phyloP scores from a whole-genome alignment of 768 basidiomycete species.

The Podaxis sp. region DNA sequence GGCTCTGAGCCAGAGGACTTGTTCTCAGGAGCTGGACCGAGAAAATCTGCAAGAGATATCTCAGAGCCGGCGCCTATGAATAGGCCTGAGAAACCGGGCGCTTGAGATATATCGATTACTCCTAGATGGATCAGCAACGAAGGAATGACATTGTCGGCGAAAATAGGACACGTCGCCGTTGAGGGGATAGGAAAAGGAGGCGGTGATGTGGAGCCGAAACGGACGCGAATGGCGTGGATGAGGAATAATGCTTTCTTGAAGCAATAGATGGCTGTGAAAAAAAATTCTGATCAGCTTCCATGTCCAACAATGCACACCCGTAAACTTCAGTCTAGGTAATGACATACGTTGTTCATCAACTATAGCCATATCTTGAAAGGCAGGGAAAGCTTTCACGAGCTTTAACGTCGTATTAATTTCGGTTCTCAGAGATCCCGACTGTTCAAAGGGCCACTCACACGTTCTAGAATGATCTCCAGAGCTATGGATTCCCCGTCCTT shows the following conservation, averaged over 20 bases:
- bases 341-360: conserved; percentile 64
- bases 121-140: conserved; percentile 80
- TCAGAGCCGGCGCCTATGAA: conserved; percentile 50
- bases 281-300: conserved; percentile 1
- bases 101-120: conserved; percentile 63
- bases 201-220: conserved; percentile 58
- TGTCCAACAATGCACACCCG: neutral
- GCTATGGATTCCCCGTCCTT: conserved; percentile 11
- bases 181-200: conserved; percentile 63
- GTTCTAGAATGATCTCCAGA: conserved; percentile 57
- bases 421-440: neutral
- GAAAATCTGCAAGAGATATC: conserved; percentile 37
- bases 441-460: conserved; percentile 40
- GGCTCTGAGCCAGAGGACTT: neutral
- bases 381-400: conserved; percentile 78
- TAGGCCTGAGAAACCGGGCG: conserved; percentile 40
- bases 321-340: neutral
- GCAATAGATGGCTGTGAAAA: conserved; percentile 68
- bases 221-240: conserved; percentile 63
- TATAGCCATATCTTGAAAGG: conserved; percentile 74
- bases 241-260: conserved; percentile 91
- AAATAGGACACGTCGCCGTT: conserved; percentile 60
- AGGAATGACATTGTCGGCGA: conserved; percentile 81
- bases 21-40: conserved; percentile 29
- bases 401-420: conserved; percentile 30